Base-by-base conservation (phyloP, 768 basidiomycete species). In the Infundibulicybe gibba region DNA sequence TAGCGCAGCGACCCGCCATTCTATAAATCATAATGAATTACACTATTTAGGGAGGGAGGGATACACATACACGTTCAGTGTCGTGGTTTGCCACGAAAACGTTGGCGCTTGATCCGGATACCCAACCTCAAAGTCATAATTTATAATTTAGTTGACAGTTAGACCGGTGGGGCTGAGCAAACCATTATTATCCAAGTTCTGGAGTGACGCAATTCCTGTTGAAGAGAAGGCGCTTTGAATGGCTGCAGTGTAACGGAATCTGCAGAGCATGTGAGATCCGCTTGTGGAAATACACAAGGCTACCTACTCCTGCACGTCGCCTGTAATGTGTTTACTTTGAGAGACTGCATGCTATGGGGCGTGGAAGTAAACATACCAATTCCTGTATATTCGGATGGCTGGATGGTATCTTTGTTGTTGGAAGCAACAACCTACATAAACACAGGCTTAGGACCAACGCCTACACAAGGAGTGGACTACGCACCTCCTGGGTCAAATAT, bases 61-160 rank as follows among this genome's bases (percentile, higher is more conserved):
- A 38, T 19, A 15, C 6, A 52, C 66, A 16, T 40, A 75, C 76
- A 37, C 85, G 64, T 58, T 86, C 85, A 1, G 84, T 86, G 52
- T 87, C 85, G 47, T 86, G 85, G 54, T 87, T 84, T 0, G 77
- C 66, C 3, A 86, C 82, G 48, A 86, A 86, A 6, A 80, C 75
- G 50, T 86, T 87, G 0, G 84, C 83, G 11, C 55, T 51, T 0
- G 59, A 64, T 2, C 81, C 70, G 0, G 75, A 37, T 1, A 85
- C 67, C 83, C 83, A 87, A 1, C 81, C 81, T 83, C 42, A 6
- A 31, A 10, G 35, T 4, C 35, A n/a, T 10, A 10, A 39, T 38
- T 10, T 10, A 15, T 15, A 34, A 43, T 19, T 43, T 30, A 40
- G 11, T n/a, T 49, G 13, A 38, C 6, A 14, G 0, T 41, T 32